Conservation (phyloP, 192 early-diverging fungal genomes). For the Gaertneriomyces semiglobifer region DNA sequence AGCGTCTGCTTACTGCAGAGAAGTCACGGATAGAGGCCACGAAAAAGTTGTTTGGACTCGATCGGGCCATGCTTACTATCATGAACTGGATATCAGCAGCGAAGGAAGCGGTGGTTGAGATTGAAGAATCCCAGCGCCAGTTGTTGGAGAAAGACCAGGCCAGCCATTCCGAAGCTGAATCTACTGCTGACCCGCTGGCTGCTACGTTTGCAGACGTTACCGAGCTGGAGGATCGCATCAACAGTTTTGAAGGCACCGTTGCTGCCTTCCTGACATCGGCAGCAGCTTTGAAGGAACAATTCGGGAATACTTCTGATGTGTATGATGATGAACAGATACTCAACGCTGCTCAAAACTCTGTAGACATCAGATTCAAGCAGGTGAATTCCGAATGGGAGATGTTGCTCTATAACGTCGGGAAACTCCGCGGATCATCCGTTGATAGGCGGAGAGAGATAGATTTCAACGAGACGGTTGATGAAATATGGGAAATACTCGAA, state of each 20-base stretch:
- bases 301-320: not conserved
- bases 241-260: slow-evolving; percentile 14
- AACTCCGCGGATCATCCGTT: slow-evolving; percentile 22
- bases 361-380: not conserved
- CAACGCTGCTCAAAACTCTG: not conserved
- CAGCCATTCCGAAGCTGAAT: not conserved
- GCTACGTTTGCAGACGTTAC: slow-evolving; percentile 19
- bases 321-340: not conserved
- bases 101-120: not conserved
- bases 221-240: slow-evolving; percentile 22
- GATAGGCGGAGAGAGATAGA: slow-evolving; percentile 15
- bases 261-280: slow-evolving; percentile 16
- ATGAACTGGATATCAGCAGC: slow-evolving; percentile 19
- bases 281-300: not conserved
- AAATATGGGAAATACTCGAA: slow-evolving; percentile 7
- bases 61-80: slow-evolving; percentile 5
- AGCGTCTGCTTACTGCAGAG: slow-evolving; percentile 9
- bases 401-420: not conserved
- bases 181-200: not conserved
- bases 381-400: slow-evolving; percentile 18
- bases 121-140: slow-evolving; percentile 5
- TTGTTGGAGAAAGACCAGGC: not conserved
- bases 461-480: slow-evolving; percentile 21
- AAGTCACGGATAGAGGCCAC: slow-evolving; percentile 13
- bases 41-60: slow-evolving; percentile 10